phyloP scores from a whole-genome alignment of 2,329 filamentous ascomycete species.

The Trematosphaeria pertusa region DNA sequence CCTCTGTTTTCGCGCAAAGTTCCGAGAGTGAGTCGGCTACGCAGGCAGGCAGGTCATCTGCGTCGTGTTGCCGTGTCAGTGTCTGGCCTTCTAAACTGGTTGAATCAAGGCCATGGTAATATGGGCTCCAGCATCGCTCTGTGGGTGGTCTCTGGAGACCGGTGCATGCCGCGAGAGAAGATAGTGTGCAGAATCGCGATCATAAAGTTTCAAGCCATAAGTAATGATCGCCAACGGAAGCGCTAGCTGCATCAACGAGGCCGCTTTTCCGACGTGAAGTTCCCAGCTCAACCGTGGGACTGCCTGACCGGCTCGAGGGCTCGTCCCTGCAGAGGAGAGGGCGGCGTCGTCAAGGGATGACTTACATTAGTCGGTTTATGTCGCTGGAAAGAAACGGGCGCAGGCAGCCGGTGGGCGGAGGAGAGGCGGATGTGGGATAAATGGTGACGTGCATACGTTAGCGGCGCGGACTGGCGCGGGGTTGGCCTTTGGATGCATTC shows the following conservation, averaged over 20 bases:
- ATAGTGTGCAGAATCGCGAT: constrained; percentile 28
- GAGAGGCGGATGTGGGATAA: constrained; percentile 21
- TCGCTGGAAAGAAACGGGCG: constrained; percentile 23
- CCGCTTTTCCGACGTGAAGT: constrained; percentile 1
- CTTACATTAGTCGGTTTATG: constrained; percentile 38
- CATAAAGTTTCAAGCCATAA: constrained; percentile 20
- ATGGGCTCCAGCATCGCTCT: constrained; percentile 27
- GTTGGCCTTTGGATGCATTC: constrained; percentile 25
- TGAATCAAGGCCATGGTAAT: constrained; percentile 2
- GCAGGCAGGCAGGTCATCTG: constrained; percentile 9
- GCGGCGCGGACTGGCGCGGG: constrained; percentile 38
- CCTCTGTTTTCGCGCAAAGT: constrained; percentile 5
- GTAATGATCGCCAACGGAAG: constrained; percentile 25
- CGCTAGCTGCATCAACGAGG: neutral
- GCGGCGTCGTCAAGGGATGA: constrained; percentile 23
- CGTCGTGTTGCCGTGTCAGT: constrained; percentile 5
- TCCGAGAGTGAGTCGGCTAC: neutral
- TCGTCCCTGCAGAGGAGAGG: constrained; percentile 29
- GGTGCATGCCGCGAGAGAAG: constrained; percentile 18
- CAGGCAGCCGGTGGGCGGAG: constrained; percentile 33
- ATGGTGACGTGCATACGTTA: constrained; percentile 48
- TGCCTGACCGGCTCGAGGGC: neutral
- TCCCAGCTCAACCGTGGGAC: neutral
- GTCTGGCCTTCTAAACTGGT: constrained; percentile 2
- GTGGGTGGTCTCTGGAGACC: constrained; percentile 18